Evolutionary conservation across 805 yeast genomes (phyloP), one percentile per base, ranked within the genome.

Genomic region (Lipomyces spencermartinsiae): DNA sequence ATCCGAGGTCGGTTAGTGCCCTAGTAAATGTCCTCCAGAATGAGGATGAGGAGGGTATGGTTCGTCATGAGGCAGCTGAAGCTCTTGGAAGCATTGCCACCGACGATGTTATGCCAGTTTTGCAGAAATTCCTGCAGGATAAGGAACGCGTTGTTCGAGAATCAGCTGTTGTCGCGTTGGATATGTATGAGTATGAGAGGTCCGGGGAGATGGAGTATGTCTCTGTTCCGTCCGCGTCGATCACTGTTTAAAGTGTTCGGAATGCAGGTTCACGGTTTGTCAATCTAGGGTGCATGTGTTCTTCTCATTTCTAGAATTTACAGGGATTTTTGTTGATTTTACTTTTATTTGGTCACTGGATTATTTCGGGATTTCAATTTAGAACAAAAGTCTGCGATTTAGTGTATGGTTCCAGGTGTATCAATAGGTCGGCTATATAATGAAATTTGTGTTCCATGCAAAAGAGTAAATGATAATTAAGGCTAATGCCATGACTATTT

Each of bases 11-110:
- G 51, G 97, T 95, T 46, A 97, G 98, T 53, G 83, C 94, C 25
- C 85, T 96, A 71, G 85, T 92, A 66, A 88, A 91, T 80, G 92
- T 95, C 2, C 85, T 96, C 74, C 87, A 87, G 74, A 87, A 91
- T 78, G 86, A 84, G 68, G 76, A 80, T 16, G 97, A 95, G 82
- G 98, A 97, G 63, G 97, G 96, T 71, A 95, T 95, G 99, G 99
- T 96, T 43, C 90, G 99, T 82, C 99, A 95, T 78, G 99, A 95
- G 82, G 99, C 98, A 67, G 99, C 98, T 33, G 99, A 95, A 82
- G 99, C 99, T 33, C 84, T 96, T 75, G 99, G 99, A 34, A 87
- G 97, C 35, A 95, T 95, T 78, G 98, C 97, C 34, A 92, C 98
- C 9, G 97, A 92, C 75, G 98, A 94, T 67, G 97, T 94, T 51